phyloP scores from a whole-genome alignment of 2,329 filamentous ascomycete species.

The Septoria petroselini region DNA sequence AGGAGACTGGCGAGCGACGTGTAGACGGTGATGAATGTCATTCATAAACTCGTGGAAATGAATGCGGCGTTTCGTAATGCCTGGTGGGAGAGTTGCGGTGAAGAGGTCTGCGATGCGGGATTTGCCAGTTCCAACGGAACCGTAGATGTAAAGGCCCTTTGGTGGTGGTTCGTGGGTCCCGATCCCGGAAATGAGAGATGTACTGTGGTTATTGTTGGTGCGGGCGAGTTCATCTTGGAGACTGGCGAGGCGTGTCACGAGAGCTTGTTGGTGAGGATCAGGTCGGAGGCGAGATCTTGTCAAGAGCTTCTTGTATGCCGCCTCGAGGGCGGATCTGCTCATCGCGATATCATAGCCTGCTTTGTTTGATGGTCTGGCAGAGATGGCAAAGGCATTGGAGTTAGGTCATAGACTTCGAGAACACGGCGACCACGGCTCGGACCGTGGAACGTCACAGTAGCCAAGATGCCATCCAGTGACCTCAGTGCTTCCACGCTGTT shows the following conservation, averaged over 20 bases:
- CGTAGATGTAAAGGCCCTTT: constrained; percentile 66
- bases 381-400: neutral
- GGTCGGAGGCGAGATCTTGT: constrained; percentile 21
- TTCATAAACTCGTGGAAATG: constrained; percentile 84
- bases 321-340: constrained; percentile 24
- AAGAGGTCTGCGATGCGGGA: constrained; percentile 74
- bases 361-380: neutral
- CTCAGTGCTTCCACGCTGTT: too few relatives aligned
- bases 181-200: neutral
- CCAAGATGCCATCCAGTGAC: too few relatives aligned
- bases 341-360: constrained; percentile 15
- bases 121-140: constrained; percentile 76
- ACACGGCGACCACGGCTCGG: constrained; percentile 5
- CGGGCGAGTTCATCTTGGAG: constrained; percentile 27
- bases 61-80: constrained; percentile 52
- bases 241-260: constrained; percentile 25
- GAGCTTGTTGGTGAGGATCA: constrained; percentile 25
- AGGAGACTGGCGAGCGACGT: constrained; percentile 34
- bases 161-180: neutral
- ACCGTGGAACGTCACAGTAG: neutral
- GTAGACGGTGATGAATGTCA: constrained; percentile 60
- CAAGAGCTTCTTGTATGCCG: constrained; percentile 28
- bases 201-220: constrained; percentile 4
- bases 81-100: constrained; percentile 63
- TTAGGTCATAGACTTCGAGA: constrained; percentile 6